Evolutionary conservation across 2,329 filamentous ascomycete species (phyloP).

Genomic region (Clonostachys byssicola): DNA sequence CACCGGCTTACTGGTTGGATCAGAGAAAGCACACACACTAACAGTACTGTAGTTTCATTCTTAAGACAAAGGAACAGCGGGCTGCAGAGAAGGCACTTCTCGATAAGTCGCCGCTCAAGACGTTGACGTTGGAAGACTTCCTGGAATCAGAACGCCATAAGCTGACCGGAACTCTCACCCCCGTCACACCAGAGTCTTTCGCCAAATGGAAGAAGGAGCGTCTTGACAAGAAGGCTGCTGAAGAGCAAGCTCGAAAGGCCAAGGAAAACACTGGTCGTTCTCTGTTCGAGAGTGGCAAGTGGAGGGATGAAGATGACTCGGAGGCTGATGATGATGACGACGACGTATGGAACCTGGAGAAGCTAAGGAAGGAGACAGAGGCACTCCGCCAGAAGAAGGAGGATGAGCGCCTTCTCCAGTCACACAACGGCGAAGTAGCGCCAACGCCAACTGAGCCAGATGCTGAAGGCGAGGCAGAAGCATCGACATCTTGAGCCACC

Average conservation of each 20-base stretch:
- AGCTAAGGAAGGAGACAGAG: slow-evolving; percentile 81
- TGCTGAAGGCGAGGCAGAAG: neutral
- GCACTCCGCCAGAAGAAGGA: slow-evolving; percentile 70
- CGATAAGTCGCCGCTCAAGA: slow-evolving; percentile 93
- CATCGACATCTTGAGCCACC: neutral
- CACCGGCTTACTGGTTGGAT: slow-evolving; percentile 3
- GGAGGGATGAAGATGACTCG: slow-evolving; percentile 65
- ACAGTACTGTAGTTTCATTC: slow-evolving; percentile 64
- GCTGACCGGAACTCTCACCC: slow-evolving; percentile 84
- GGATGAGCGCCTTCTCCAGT: slow-evolving; percentile 54
- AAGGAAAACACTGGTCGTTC: slow-evolving; percentile 95
- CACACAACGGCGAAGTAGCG: slow-evolving; percentile 2
- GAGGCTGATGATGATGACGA: slow-evolving; percentile 54
- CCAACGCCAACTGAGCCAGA: slow-evolving; percentile 1
- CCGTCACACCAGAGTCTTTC: slow-evolving; percentile 88
- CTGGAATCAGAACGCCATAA: slow-evolving; percentile 95
- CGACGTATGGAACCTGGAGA: slow-evolving; percentile 76
- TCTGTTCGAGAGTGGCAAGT: slow-evolving; percentile 95
- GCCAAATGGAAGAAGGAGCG: slow-evolving; percentile 97
- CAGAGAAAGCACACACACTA: slow-evolving; percentile 8
- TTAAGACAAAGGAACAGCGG: slow-evolving; percentile 97
- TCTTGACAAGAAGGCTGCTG: slow-evolving; percentile 90
- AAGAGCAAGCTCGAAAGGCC: slow-evolving; percentile 82
- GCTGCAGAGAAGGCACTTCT: slow-evolving; percentile 92
- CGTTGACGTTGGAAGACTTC: slow-evolving; percentile 95